Base-by-base conservation (phyloP, 1,284 basidiomycete species). In the Sphaerobolus stellatus region DNA sequence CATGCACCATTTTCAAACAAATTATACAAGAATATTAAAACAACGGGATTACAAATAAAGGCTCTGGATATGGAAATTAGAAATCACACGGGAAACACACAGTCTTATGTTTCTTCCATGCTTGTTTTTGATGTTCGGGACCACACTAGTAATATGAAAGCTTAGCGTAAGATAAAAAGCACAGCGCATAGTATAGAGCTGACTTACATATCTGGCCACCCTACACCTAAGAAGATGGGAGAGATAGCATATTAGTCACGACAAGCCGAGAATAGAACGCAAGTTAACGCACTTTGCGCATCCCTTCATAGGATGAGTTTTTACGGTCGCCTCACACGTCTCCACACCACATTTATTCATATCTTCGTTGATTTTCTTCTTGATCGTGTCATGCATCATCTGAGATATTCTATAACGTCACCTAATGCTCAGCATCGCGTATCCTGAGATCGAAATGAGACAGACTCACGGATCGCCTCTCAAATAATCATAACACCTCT, bases 181-280 rank as follows among this genome's bases (percentile, higher is more conserved):
- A 27, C 22, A 47, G 44, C 48, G 8, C 22, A 28, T 49, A 8
- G 27, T 52, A 27, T 22, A 40, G 41, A 46, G 24, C 49, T 54
- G 36, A 40, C 72, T 67, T 62, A 74, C 73, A 59, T 75, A 75
- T 27, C 74, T 67, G 13, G 66, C 68, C 2, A 67, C 64, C 58
- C 71, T 75, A 58, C 75, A 75, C 56, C 73, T 75, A 41, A 31
- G 13, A 5, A 45, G n/a, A 48, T 24, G 11, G 29, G n/a, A n/a
- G 24, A 18, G 14, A 28, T 20, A 9, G 4, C 34, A 41, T 4
- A 48, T 13, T 41, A 43, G n/a, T n/a, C n/a, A n/a, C n/a, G 41
- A 24, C 31, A 11, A 20, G 27, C 34, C 22, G 25, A 9, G 16
- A 27, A 9, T 43, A 43, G 41, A 11, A 22, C 16, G n/a, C 18